phyloP scores from a whole-genome alignment of 441 rosid genomes.

The Erysimum cheiri region DNA sequence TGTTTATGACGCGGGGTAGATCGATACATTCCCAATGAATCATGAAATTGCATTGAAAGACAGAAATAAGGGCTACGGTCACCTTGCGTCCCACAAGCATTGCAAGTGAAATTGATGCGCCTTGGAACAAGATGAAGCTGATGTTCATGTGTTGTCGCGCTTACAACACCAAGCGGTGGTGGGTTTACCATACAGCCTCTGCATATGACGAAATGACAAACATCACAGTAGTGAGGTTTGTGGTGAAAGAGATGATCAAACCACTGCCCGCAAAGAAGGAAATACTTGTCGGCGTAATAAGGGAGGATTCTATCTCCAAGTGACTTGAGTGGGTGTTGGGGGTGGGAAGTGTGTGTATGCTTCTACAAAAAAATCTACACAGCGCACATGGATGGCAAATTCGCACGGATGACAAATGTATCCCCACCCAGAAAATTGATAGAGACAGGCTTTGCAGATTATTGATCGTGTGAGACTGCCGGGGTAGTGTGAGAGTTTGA shows the following conservation, averaged over 20 bases:
- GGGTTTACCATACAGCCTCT: neutral
- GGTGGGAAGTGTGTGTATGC: slow-evolving; percentile 19
- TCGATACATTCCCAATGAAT: slow-evolving; percentile 33
- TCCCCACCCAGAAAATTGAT: no score
- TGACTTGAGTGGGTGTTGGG: slow-evolving; percentile 12
- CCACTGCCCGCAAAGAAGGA: neutral
- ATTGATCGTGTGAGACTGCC: no score
- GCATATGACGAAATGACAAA: slow-evolving; percentile 27
- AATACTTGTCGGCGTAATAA: neutral
- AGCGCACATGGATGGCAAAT: neutral
- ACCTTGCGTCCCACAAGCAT: slow-evolving; percentile 53
- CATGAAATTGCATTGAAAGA: slow-evolving; percentile 30
- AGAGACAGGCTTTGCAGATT: no score
- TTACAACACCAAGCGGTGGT: neutral
- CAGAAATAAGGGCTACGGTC: slow-evolving; percentile 58
- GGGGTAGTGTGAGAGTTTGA: neutral
- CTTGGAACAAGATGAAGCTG: slow-evolving; percentile 28
- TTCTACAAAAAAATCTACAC: neutral
- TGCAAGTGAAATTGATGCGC: slow-evolving; percentile 10
- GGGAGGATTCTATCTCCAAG: no score
- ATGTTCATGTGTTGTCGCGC: slow-evolving; percentile 33
- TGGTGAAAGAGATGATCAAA: neutral
- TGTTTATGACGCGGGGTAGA: slow-evolving; percentile 23
- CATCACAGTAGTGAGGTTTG: neutral
- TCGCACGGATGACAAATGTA: neutral